Evolutionary conservation across 441 rosid species (phyloP).

Genomic region (Rhodomyrtus psidioides): DNA sequence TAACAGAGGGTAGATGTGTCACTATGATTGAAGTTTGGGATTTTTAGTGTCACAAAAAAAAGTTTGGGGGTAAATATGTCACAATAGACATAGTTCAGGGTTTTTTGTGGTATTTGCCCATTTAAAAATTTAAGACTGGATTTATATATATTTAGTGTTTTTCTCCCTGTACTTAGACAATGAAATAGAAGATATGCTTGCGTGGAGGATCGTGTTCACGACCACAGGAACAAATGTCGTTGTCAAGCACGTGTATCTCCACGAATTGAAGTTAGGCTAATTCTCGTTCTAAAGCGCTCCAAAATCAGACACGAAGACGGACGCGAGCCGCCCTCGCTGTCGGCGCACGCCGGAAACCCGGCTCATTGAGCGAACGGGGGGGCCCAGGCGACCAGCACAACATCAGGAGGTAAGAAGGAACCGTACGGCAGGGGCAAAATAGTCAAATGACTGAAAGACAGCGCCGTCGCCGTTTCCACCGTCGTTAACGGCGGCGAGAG

Average conservation of each 20-base stretch:
- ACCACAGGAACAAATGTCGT: background rate
- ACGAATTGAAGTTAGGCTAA: background rate
- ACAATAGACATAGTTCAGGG: no score
- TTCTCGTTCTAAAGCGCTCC: background rate
- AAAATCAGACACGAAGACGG: background rate
- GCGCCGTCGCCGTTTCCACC: background rate
- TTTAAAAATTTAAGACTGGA: no score
- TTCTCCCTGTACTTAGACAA: background rate
- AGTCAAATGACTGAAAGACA: background rate
- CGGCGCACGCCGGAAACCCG: background rate
- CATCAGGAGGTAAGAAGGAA: background rate
- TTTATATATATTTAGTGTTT: no score
- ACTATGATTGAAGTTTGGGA: no score
- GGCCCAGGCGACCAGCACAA: fast-evolving
- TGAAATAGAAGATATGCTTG: background rate
- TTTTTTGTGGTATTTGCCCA: no score
- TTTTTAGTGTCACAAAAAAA: no score
- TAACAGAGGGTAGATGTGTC: no score
- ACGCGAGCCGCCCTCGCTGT: background rate
- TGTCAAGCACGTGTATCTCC: background rate
- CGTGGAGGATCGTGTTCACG: background rate
- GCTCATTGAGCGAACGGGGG: no score
- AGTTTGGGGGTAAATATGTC: no score
- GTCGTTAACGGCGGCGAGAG: background rate
- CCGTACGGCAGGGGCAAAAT: background rate